Conservation (phyloP, 2,329 filamentous ascomycete genomes). For the Bertia moriformis region DNA sequence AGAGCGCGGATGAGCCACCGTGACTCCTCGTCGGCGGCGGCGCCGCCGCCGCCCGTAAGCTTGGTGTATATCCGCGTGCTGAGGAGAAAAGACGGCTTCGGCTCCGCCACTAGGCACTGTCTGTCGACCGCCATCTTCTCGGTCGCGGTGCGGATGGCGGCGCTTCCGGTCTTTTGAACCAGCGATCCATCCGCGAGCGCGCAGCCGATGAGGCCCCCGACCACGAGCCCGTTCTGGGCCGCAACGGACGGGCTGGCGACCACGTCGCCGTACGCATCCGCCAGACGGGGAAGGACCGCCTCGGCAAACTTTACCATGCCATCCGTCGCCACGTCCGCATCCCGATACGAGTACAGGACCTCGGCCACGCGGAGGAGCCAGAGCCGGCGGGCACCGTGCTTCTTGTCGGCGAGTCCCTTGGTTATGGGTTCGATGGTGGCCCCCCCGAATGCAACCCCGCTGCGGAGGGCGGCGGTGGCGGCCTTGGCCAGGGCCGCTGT, state of each 20-base stretch:
- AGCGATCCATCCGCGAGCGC: conserved; percentile 44
- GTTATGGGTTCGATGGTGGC: too few species aligned
- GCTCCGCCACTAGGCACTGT: conserved; percentile 53
- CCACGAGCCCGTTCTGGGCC: conserved; percentile 69
- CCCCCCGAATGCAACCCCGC: conserved; percentile 51
- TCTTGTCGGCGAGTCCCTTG: conserved; percentile 80
- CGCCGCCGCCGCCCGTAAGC: too few species aligned
- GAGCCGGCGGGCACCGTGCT: conserved; percentile 57
- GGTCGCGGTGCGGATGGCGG: conserved; percentile 25
- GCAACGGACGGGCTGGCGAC: conserved; percentile 63
- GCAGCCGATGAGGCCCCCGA: conserved; percentile 61
- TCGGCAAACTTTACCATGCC: conserved; percentile 37
- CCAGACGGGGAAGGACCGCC: conserved; percentile 34
- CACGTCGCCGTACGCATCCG: conserved; percentile 65
- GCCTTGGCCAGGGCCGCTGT: conserved; percentile 57
- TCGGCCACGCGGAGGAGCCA: conserved; percentile 70
- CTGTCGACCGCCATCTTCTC: conserved; percentile 49
- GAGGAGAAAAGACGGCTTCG: conserved; percentile 76
- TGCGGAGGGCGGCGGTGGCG: conserved; percentile 44
- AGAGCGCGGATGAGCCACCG: conserved; percentile 64
- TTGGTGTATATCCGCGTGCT: conserved; percentile 78
- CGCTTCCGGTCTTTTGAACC: conserved; percentile 37
- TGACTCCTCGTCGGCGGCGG: conserved; percentile 60
- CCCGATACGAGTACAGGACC: conserved; percentile 43
- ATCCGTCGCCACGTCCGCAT: conserved; percentile 28